Evolutionary conservation across 345 rosid genomes (phyloP).

Genomic region (Microthlaspi erraticum): DNA sequence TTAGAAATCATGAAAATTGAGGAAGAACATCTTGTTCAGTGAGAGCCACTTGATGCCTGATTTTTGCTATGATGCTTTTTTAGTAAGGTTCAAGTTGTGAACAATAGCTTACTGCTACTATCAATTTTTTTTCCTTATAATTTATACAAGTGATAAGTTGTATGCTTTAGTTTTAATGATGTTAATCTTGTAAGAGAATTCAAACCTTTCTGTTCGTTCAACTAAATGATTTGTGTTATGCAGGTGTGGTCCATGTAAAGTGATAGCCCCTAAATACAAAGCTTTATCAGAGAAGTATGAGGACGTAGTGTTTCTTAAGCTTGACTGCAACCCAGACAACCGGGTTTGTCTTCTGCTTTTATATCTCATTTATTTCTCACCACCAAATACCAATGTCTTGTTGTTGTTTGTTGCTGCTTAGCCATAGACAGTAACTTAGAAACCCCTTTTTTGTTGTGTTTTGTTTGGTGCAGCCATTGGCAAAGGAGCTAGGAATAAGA

Average conservation of each 20-base stretch:
- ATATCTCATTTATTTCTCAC: background rate
- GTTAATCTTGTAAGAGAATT: background rate
- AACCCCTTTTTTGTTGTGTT: background rate
- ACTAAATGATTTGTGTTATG: constrained; percentile 5
- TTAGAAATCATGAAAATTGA: too few relatives aligned
- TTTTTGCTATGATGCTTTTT: too few relatives aligned
- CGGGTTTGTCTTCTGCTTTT: constrained; percentile 51
- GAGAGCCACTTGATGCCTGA: too few relatives aligned
- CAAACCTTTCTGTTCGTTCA: background rate
- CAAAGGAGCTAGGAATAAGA: constrained; percentile 92
- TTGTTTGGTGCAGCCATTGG: constrained; percentile 66
- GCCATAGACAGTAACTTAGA: background rate
- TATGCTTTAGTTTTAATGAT: constrained; percentile 1
- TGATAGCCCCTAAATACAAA: constrained; percentile 84
- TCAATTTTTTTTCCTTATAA: background rate
- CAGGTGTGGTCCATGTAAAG: constrained; percentile 99
- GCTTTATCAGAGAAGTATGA: constrained; percentile 77
- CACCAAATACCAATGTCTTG: background rate
- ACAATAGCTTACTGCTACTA: constrained; percentile 7
- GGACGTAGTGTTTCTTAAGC: constrained; percentile 90
- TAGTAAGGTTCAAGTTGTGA: background rate
- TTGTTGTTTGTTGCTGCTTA: background rate
- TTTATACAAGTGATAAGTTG: background rate
- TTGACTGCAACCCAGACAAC: constrained; percentile 94
- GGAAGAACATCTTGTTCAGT: too few relatives aligned